Conservation (phyloP, 495 filamentous ascomycete species). For the Lepidopterella palustris region DNA sequence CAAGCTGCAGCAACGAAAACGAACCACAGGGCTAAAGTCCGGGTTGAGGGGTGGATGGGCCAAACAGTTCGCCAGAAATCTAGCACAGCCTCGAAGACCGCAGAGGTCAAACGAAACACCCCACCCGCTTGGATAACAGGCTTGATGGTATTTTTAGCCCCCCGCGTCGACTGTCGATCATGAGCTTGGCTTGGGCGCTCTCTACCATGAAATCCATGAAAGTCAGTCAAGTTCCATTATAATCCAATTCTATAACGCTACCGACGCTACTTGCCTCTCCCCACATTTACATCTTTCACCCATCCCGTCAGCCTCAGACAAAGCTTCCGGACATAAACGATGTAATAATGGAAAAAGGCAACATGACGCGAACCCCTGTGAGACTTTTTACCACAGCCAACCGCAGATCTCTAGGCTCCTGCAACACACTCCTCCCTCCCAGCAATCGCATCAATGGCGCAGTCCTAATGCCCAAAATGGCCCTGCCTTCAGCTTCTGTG, state of each 20-base stretch:
- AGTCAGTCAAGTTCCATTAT: too few relatives aligned
- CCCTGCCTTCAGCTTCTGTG: too few relatives aligned
- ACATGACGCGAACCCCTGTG: neutral
- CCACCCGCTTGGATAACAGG: constrained; percentile 21
- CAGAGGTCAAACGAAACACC: constrained; percentile 5
- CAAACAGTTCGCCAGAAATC: neutral
- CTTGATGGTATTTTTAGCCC: constrained; percentile 17
- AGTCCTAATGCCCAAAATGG: neutral
- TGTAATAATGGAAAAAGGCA: neutral
- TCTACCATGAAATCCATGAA: constrained; percentile 10
- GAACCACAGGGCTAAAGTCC: neutral
- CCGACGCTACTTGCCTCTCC: too few relatives aligned
- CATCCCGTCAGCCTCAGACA: too few relatives aligned
- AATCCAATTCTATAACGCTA: too few relatives aligned
- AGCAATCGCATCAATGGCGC: neutral
- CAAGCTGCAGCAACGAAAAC: neutral
- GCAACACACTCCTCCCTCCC: neutral
- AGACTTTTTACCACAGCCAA: neutral
- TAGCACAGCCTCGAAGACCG: constrained; percentile 17
- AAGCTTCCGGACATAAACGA: too few relatives aligned
- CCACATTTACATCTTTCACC: too few relatives aligned
- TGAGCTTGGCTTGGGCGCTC: constrained; percentile 13
- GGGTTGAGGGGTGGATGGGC: constrained; percentile 13
- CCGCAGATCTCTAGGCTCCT: neutral
- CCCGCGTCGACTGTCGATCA: constrained; percentile 11